Evolutionary conservation across 768 basidiomycete genomes (phyloP).

Genomic region (Clitopilus passeckerianus): DNA sequence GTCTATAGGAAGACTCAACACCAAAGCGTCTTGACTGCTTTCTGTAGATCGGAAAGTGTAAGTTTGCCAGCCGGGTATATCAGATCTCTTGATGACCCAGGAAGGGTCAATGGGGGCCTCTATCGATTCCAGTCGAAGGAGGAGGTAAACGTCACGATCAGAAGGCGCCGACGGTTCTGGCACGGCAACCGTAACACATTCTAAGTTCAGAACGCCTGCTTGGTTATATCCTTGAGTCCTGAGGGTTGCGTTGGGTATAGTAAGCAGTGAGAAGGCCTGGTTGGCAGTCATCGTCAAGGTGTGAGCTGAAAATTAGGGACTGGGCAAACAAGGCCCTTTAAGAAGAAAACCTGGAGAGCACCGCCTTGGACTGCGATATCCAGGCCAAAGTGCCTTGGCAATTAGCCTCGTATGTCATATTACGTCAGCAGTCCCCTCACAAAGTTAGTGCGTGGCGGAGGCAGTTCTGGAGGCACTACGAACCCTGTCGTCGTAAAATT

Average conservation of each 20-base stretch:
- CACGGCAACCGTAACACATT: constrained; percentile 54
- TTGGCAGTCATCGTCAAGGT: constrained; percentile 8
- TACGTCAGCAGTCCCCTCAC: background rate
- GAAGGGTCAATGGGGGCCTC: constrained; percentile 62
- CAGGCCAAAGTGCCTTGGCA: background rate
- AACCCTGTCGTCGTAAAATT: background rate
- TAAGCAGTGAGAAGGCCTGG: constrained; percentile 54
- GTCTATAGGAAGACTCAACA: constrained; percentile 25
- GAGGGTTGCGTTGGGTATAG: constrained; percentile 43
- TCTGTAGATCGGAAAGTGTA: constrained; percentile 41
- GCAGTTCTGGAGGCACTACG: background rate
- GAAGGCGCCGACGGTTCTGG: constrained; percentile 22
- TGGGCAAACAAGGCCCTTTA: background rate
- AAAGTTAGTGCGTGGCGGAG: background rate
- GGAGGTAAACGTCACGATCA: constrained; percentile 61
- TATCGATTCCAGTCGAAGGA: constrained; percentile 48
- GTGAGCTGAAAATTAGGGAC: background rate
- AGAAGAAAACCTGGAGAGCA: background rate
- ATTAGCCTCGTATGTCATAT: background rate
- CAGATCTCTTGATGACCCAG: constrained; percentile 34
- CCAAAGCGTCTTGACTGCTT: constrained; percentile 28
- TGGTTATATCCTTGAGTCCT: constrained; percentile 23
- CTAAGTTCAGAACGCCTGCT: constrained; percentile 45
- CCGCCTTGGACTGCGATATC: background rate
- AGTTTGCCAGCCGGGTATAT: constrained; percentile 27